Evolutionary conservation across 148 eudicot species (phyloP), one percentile per base, ranked within the genome.

Genomic region (Amaranthus cruentus): DNA sequence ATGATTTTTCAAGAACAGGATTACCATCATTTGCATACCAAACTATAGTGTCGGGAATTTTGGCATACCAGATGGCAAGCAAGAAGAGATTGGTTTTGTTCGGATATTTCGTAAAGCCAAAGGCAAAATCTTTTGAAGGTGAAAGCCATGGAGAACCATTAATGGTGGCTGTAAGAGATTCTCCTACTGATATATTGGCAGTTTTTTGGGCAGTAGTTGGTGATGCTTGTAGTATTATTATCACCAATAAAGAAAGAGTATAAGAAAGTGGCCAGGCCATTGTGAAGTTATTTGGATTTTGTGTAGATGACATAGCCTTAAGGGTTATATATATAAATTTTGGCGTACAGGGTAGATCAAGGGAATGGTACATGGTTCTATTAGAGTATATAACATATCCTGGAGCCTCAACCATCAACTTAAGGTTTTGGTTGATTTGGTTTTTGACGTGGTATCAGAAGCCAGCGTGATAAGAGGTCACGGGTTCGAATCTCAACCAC

Each of bases 1-100:
- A 80, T 2, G 96, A 88, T 42, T 85, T 81, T 15, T 54, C 14
- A 4, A 78, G 18, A 7, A 79, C 86, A 9, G 76, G 85, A 3
- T 44, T 54, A 2, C 83, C 84, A 1, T 75, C 73, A 64, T 69
- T 77, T 9, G 82, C 87, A 56, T 80, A 75, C 90, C 90, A 89
- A 3, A 82, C 83, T 8, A 84, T 73, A 42, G 88, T 87, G 9
- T 82, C 81, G 0, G 88, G 87, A 15, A 85, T 87, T 38, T 83
- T 83, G 47, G 80, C 67, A 62, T 81, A 89, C 93, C 88, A 89
- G 55, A 86, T 85, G 66, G 86, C 80, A 5, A 85, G 87, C 69
- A 85, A 72, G 77, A 78, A 89, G 60, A 68, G 78, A 61, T 81
- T 66, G 5, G 13, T 56, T 6, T 49, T 75, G 50, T 73, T 63